Evolutionary conservation across 164 flowering plant species (phyloP).

Genomic region (Berberis vulgaris): DNA sequence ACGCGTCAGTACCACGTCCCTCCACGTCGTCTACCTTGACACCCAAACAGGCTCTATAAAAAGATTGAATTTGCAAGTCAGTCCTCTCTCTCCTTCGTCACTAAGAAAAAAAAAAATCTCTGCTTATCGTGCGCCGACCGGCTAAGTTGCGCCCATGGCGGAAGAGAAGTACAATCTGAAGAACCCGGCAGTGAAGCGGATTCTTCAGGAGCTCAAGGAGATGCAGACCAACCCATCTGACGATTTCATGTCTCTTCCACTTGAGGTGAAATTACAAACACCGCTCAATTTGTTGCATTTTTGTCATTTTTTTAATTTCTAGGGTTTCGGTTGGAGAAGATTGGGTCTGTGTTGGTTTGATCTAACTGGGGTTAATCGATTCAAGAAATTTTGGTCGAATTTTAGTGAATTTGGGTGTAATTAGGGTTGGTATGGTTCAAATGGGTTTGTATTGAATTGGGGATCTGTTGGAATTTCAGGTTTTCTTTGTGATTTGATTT

Average conservation of each 20-base stretch:
- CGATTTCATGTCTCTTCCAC: constrained; percentile 95
- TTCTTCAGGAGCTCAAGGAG: constrained; percentile 93
- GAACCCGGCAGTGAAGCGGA: constrained; percentile 94
- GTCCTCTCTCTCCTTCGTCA: no score
- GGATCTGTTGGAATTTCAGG: neutral
- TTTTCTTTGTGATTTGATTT: neutral
- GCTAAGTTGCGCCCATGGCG: constrained; percentile 27
- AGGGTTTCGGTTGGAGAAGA: neutral
- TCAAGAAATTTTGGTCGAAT: no score
- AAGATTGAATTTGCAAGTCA: no score
- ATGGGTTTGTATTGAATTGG: neutral
- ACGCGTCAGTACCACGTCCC: no score
- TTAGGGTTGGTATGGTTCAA: neutral
- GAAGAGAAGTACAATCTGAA: constrained; percentile 80
- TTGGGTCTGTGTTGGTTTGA: no score
- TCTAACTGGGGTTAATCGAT: no score
- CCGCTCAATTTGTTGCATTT: neutral
- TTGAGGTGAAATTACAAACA: constrained; percentile 45
- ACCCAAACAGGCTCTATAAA: no score
- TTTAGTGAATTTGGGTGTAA: neutral
- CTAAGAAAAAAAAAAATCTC: no score
- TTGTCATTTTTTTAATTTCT: neutral
- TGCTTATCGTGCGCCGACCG: neutral
- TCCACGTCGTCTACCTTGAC: no score
- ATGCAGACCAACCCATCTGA: constrained; percentile 91